Base-by-base conservation (phyloP, 192 early-diverging fungal species). In the Coemansia reversa region DNA sequence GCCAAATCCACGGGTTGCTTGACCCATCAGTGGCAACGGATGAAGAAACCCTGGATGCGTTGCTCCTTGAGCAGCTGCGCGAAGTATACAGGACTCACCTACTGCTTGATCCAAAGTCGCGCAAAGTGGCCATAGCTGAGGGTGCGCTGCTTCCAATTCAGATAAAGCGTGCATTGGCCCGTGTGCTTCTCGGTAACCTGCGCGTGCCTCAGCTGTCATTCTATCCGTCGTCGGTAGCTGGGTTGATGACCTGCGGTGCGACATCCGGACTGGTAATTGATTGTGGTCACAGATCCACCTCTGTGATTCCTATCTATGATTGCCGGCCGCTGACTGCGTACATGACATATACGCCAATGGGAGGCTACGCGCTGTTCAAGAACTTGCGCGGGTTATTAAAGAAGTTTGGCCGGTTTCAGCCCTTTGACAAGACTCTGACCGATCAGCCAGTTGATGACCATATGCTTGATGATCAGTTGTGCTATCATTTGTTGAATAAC, bases 231-330 rank as follows among this genome's bases (percentile, higher is more conserved):
- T 82, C 89, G 49, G 75, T 94, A 32, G 69, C 89, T 25, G 87
- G 92, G 1, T 66, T 97, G 47, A 67, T 93, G 59, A 90, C 91
- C 4, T 86, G 88, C 12, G 95, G 95, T 7, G 66, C 74, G 16
- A 84, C 85, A 7, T 88, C 86, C 6, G 95, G 95, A 1, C 74
- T 97, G 56, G 93, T 97, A 1, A 81, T 97, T 19, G 94, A 97
- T 70, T 90, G 89, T 65, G 95, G 94, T 0, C 84, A 92, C 62
- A 69, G 92, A 18, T 86, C 87, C 47, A 88, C 89, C 7, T 85
- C 86, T 6, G 90, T 91, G 4, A 60, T 91, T 47, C 94, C 94
- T 29, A 93, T 96, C 4, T 80, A 70, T 18, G 77, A 80, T 23
- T 39, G 61, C 28, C 62, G 77, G 19, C 62, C 58, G 16, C 23